These are phyloP conservation scores for Cyberlindnera petersonii DNA, from an alignment of 805 yeast species.

Conservation along the genomic window DNA sequence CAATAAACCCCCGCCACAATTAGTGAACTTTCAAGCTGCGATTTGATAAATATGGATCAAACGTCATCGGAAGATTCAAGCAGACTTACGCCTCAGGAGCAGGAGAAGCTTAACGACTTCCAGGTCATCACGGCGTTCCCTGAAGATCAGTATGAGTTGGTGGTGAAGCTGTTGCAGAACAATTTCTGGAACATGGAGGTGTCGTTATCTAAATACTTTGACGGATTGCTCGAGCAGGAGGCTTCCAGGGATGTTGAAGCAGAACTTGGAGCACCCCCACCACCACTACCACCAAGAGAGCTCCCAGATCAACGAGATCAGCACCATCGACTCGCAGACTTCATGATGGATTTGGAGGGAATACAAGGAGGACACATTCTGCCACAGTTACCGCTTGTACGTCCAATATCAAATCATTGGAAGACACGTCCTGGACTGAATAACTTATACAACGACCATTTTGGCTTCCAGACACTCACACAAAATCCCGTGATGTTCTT, in stretches of 20 bases:
- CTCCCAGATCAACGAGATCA: not conserved
- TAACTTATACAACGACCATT: constrained; percentile 5
- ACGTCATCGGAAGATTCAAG: constrained; percentile 5
- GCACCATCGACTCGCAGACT: constrained; percentile 5
- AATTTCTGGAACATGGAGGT: constrained; percentile 60
- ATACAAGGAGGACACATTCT: not conserved
- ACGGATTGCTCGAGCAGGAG: constrained; percentile 41
- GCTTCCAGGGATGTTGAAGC: constrained; percentile 8
- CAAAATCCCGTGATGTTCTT: constrained; percentile 43
- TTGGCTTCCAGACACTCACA: constrained; percentile 15
- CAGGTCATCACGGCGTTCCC: constrained; percentile 47
- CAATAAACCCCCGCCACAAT: not conserved
- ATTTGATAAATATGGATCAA: not conserved
- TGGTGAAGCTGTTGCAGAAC: constrained; percentile 43
- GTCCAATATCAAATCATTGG: constrained; percentile 31
- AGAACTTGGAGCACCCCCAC: constrained; percentile 1
- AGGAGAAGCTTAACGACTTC: constrained; percentile 43
- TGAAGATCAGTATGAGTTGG: constrained; percentile 43
- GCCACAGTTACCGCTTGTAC: constrained; percentile 32
- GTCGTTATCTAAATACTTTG: constrained; percentile 60
- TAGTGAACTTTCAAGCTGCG: not conserved
- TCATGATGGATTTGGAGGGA: not conserved
- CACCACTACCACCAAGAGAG: constrained; percentile 1
- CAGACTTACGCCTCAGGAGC: constrained; percentile 37
- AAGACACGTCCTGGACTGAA: constrained; percentile 14